phyloP scores from a whole-genome alignment of 2,329 filamentous ascomycete genomes.

The Fusarium falciforme region DNA sequence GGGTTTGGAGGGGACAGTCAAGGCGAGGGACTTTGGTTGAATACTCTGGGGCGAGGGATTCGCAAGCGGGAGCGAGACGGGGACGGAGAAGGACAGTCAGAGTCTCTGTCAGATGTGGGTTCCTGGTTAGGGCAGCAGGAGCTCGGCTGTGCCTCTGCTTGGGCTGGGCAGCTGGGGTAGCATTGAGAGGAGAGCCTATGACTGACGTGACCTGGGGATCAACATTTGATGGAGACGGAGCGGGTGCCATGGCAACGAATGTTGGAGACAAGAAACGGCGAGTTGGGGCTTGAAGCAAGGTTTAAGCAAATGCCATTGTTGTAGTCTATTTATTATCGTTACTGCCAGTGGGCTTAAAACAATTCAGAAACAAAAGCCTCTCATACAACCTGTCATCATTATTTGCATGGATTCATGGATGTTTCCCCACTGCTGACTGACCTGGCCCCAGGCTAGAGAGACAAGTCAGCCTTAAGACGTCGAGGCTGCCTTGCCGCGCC shows the following conservation, averaged over 20 bases:
- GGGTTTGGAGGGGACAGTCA: background rate
- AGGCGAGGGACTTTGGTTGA: background rate
- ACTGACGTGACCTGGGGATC: conserved; percentile 4
- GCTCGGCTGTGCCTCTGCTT: background rate
- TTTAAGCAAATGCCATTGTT: background rate
- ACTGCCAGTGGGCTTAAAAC: no score
- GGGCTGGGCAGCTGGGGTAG: background rate
- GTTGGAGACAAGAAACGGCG: background rate
- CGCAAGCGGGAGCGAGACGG: background rate
- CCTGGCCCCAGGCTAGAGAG: background rate
- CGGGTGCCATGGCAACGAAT: conserved; percentile 30
- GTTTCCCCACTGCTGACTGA: background rate
- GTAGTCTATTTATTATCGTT: background rate
- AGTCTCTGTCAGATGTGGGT: background rate
- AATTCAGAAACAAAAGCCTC: background rate
- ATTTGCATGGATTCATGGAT: background rate
- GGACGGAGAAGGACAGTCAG: background rate
- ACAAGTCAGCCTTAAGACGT: conserved; percentile 30
- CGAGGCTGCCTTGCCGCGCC: conserved; percentile 27
- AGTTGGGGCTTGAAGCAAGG: background rate
- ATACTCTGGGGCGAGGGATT: background rate
- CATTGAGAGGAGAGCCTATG: background rate
- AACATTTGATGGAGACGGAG: conserved; percentile 11
- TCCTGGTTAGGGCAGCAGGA: background rate
- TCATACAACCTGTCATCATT: background rate